phyloP scores from a whole-genome alignment of 108 stramenopile species.

The Phaeodactylum tricornutum region DNA sequence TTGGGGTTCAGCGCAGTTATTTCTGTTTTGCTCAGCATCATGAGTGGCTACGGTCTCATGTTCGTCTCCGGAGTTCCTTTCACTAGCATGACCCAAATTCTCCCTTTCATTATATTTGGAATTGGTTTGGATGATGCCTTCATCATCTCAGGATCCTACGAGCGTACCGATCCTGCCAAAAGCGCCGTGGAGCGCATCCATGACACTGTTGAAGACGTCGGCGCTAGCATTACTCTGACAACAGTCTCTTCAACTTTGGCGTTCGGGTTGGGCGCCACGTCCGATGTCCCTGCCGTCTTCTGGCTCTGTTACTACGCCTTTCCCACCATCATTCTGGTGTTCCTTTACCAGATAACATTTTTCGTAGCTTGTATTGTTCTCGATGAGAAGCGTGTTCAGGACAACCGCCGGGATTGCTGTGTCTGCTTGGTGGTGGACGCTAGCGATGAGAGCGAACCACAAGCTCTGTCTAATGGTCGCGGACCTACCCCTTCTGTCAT shows the following conservation, averaged over 20 bases:
- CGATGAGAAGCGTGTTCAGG: conserved; percentile 13
- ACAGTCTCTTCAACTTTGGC: conserved; percentile 16
- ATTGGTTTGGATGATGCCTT: conserved; percentile 26
- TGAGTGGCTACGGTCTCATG: conserved; percentile 11
- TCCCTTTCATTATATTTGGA: conserved; percentile 8
- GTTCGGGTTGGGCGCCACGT: conserved; percentile 14
- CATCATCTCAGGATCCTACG: conserved; percentile 10
- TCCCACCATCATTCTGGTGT: conserved; percentile 8
- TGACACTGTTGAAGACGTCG: conserved; percentile 14
- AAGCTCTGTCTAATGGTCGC: neutral
- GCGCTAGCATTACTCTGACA: conserved; percentile 21
- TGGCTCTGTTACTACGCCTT: conserved; percentile 16
- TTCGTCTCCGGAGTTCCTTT: conserved; percentile 14
- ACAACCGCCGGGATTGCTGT: conserved; percentile 17
- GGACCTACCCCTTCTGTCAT: neutral
- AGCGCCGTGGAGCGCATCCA: conserved; percentile 10
- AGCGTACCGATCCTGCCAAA: conserved; percentile 4
- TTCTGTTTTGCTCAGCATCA: conserved; percentile 4
- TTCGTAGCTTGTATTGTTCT: too few species aligned
- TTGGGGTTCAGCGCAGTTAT: conserved; percentile 15
- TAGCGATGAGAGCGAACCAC: neutral
- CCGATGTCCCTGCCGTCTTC: conserved; percentile 8
- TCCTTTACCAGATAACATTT: conserved; percentile 2
- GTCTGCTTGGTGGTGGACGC: conserved; percentile 9
- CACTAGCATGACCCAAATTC: conserved; percentile 18